phyloP scores from a whole-genome alignment of 2,329 filamentous ascomycete species.

The Aspergillus novoparasiticus region DNA sequence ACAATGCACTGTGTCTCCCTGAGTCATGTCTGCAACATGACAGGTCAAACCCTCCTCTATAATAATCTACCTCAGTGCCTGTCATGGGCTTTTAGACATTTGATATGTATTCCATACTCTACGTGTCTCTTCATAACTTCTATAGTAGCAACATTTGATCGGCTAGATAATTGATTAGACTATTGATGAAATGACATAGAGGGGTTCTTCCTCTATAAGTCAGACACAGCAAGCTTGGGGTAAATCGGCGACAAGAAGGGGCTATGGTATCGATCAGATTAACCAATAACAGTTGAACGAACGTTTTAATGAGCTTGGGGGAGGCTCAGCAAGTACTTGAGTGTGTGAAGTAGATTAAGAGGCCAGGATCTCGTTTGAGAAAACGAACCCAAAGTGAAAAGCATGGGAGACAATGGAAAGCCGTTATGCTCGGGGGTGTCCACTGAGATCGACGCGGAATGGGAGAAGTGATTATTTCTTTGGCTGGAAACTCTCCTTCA shows the following conservation, averaged over 20 bases:
- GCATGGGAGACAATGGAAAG: not conserved
- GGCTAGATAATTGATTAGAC: not conserved
- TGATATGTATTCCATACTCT: not conserved
- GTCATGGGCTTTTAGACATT: not conserved
- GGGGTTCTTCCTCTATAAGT: not conserved
- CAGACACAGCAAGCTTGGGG: not conserved
- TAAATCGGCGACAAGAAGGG: not conserved
- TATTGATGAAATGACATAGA: not conserved
- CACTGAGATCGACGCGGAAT: constrained; percentile 8
- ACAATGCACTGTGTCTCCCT: not conserved
- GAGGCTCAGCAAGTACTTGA: not conserved
- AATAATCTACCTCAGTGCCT: not conserved
- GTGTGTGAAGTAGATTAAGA: not conserved
- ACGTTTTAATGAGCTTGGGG: not conserved
- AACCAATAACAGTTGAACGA: not conserved
- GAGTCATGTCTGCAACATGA: not conserved
- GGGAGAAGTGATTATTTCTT: constrained; percentile 32
- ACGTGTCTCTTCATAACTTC: not conserved
- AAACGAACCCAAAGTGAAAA: not conserved
- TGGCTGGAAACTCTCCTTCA: constrained; percentile 28
- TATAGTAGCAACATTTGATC: not conserved
- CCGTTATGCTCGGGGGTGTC: not conserved
- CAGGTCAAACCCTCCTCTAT: not conserved
- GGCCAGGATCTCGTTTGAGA: not conserved
- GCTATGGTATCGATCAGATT: not conserved